Percentiles rank a stretch among this genome's conserved stretches.
Conservation (phyloP, 108 stramenopile genomes). For the Stephanodiscus triporus region DNA sequence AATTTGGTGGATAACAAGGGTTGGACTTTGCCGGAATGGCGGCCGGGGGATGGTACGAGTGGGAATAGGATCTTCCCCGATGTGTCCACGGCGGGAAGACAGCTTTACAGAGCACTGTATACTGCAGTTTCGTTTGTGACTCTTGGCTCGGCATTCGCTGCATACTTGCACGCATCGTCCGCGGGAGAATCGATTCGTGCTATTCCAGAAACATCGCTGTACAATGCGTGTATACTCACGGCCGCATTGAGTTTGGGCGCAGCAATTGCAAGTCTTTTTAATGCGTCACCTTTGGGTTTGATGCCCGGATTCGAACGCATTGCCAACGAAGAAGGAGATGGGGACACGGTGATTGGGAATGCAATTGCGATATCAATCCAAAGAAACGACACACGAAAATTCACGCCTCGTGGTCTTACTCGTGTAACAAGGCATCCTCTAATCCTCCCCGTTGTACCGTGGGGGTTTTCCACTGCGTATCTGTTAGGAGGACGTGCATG, state of each 20-base stretch:
- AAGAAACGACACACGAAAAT: conserved; percentile 53
- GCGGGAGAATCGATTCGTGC: background rate
- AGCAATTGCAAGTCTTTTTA: conserved; percentile 57
- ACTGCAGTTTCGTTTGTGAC: conserved; percentile 59
- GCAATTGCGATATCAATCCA: conserved; percentile 12
- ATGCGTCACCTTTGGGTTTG: conserved; percentile 57
- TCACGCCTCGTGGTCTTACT: conserved; percentile 53
- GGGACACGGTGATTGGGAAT: conserved; percentile 2
- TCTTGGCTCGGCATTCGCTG: conserved; percentile 50
- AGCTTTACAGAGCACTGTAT: conserved; percentile 59
- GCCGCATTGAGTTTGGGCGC: conserved; percentile 46
- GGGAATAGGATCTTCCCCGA: conserved; percentile 55
- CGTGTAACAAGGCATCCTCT: conserved; percentile 63
- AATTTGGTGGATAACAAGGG: conserved; percentile 46
- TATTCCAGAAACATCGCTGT: conserved; percentile 6
- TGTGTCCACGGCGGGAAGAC: conserved; percentile 56
- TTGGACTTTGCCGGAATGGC: conserved; percentile 51
- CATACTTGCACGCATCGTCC: conserved; percentile 43
- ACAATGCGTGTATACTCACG: conserved; percentile 22
- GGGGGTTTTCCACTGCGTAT: conserved; percentile 53
- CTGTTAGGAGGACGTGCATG: conserved; percentile 41
- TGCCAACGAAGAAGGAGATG: conserved; percentile 7
- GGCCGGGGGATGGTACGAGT: conserved; percentile 62
- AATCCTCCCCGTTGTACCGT: conserved; percentile 65
- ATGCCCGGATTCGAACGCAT: conserved; percentile 44